Conservation (phyloP, 2,329 filamentous ascomycete species). For the Ophiostoma himal-ulmi region DNA sequence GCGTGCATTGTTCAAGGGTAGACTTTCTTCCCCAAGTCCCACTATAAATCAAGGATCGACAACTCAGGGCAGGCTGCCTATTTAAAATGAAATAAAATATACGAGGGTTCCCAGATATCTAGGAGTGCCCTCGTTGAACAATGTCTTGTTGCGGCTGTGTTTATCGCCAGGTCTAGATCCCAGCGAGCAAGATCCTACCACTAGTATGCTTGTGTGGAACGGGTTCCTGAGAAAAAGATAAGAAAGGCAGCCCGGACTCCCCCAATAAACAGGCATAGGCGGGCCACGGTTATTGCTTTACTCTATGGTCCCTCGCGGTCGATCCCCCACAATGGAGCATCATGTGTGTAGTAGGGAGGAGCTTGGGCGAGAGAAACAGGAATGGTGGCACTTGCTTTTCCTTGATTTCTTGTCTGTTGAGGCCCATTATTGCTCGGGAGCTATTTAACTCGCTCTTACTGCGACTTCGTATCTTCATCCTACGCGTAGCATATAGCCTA, state of each 20-base stretch:
- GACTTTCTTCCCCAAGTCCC: not conserved
- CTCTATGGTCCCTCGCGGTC: not conserved
- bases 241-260: not conserved
- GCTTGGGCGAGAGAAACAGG: not conserved
- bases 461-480: not conserved
- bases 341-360: not conserved
- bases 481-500: not conserved
- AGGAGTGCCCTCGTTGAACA: not conserved
- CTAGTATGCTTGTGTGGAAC: not conserved
- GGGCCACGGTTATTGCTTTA: not conserved
- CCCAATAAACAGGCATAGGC: not conserved
- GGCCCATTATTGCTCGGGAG: not conserved
- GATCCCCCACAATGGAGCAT: slow-evolving; percentile 11
- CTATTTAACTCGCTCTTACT: slow-evolving; percentile 7
- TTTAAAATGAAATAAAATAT: too few species aligned
- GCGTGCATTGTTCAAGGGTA: not conserved
- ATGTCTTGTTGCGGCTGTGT: not conserved
- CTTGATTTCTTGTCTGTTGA: not conserved
- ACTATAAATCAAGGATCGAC: not conserved
- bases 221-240: not conserved
- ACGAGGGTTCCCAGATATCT: not conserved
- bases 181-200: not conserved
- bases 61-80: not conserved
- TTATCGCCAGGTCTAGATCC: slow-evolving; percentile 1
- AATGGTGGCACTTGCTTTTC: not conserved